Conservation (phyloP, 2,329 filamentous ascomycete genomes). For the Orbilia blumenaviensis region DNA sequence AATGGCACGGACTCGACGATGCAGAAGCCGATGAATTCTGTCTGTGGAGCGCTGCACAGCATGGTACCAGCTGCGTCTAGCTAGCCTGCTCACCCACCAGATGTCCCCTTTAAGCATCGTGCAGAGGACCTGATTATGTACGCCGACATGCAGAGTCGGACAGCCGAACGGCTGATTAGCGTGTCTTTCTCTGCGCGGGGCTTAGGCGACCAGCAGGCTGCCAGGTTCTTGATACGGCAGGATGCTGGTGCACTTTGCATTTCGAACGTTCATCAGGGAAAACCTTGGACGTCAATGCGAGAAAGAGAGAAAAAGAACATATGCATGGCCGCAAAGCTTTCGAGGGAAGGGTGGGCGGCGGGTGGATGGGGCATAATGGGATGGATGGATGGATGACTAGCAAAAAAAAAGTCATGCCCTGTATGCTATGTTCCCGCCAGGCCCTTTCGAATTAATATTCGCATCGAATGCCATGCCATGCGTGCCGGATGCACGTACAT, state of each 20-base stretch:
- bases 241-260: constrained; percentile 8
- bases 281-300: constrained; percentile 20
- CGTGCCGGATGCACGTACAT: no score
- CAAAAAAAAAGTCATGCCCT: background rate
- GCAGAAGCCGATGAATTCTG: constrained; percentile 6
- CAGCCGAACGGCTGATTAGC: constrained; percentile 51
- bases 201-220: constrained; percentile 44
- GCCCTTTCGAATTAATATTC: background rate
- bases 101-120: constrained; percentile 10
- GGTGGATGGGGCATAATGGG: constrained; percentile 8
- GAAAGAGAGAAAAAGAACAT: background rate
- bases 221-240: constrained; percentile 19
- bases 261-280: constrained; percentile 1
- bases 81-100: constrained; percentile 9
- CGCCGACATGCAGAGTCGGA: constrained; percentile 32
- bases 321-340: constrained; percentile 8
- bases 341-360: background rate
- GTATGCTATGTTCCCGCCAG: background rate
- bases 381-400: constrained; percentile 23
- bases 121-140: constrained; percentile 33
- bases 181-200: constrained; percentile 48
- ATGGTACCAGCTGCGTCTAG: constrained; percentile 6
- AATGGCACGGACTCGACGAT: constrained; percentile 43
- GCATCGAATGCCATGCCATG: background rate
- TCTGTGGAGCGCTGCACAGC: constrained; percentile 10